Percentiles rank a stretch among this genome's conserved stretches.
phyloP scores from a whole-genome alignment of 2,329 filamentous ascomycete species.

The Endocalyx cinctus region DNA sequence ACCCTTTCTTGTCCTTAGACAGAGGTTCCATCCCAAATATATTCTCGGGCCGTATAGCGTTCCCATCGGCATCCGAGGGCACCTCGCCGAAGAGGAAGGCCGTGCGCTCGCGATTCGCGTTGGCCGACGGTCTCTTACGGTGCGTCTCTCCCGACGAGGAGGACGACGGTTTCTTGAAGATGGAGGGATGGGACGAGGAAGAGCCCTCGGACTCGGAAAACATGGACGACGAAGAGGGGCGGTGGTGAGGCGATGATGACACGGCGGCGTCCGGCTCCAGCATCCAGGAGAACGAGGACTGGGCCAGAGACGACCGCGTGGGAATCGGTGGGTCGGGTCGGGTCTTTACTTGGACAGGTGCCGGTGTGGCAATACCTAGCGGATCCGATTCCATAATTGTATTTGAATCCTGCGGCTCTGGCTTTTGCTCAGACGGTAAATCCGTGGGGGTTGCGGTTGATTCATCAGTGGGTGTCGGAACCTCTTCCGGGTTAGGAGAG shows the following conservation, averaged over 20 bases:
- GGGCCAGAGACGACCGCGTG: constrained; percentile 62
- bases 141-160: constrained; percentile 18
- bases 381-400: too few relatives aligned
- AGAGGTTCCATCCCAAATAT: constrained; percentile 54
- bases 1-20: constrained; percentile 26
- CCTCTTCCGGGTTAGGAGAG: constrained; percentile 9
- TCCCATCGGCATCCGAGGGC: constrained; percentile 30
- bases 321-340: constrained; percentile 42
- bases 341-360: constrained; percentile 22
- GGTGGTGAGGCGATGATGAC: constrained; percentile 12
- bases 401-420: constrained; percentile 12
- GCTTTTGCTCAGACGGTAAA: constrained; percentile 6
- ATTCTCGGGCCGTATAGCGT: constrained; percentile 38
- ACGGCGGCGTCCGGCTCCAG: constrained; percentile 51
- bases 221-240: constrained; percentile 8
- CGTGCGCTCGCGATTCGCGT: constrained; percentile 48
- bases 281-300: constrained; percentile 79
- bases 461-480: constrained; percentile 4
- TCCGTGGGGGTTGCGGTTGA: not conserved
- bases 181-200: too few relatives aligned
- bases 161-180: constrained; percentile 15
- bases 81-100: constrained; percentile 58
- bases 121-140: constrained; percentile 38
- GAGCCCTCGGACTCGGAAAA: constrained; percentile 26
- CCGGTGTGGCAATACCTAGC: constrained; percentile 13